Base-by-base conservation (phyloP, 2,329 filamentous ascomycete species). In the Fusarium hostae region DNA sequence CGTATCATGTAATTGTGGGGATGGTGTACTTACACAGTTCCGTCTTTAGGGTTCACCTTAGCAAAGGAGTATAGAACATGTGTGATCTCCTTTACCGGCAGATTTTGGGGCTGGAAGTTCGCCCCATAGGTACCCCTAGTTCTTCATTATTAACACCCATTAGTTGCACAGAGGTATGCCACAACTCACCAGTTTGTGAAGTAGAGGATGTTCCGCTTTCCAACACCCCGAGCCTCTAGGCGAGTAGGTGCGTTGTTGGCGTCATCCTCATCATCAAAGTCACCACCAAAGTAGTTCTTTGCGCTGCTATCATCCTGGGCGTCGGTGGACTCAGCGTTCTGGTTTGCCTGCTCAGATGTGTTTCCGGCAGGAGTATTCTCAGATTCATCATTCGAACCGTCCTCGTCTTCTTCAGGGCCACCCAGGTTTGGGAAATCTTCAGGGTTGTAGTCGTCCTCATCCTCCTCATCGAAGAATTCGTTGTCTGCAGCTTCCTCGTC, bases 71-170 rank as follows among this genome's bases (percentile, higher is more conserved):
- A 95, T 12, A 95, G 85, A 3, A 96, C 82, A 75, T 95, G 93
- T 0, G 92, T 95, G 37, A 96, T 83, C 56, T 92, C 86, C 9
- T 89, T 85, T 0, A 86, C 88, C 0, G 91, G 90, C 11, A 97
- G 83, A 68, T 92, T 86, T 72, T 92, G 86, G 0, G 92, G 92
- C 50, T 92, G 87, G 77, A 91, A 94, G 70, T 92, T 88, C 59
- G 93, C 87, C 28, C 83, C 90, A 77, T 97, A 96, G 55, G 94
- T 92, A 43, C 78, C 77, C 80, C 81, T 82, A 85, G 75, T 88
- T 89, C 63, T 90, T 43, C 66, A 52, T 70, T 59, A 66, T 59
- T 39, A 70, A 37, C 28, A 61, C 28, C 44, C 10, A 40, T 32
- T 39, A 52, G 35, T 66, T 15, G 12, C 13, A 6, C 5, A 24